A percentile compares a stretch with the other conserved stretches of the same genome.
Conservation (phyloP, 2,329 filamentous ascomycete species). For the Capronia americana region DNA sequence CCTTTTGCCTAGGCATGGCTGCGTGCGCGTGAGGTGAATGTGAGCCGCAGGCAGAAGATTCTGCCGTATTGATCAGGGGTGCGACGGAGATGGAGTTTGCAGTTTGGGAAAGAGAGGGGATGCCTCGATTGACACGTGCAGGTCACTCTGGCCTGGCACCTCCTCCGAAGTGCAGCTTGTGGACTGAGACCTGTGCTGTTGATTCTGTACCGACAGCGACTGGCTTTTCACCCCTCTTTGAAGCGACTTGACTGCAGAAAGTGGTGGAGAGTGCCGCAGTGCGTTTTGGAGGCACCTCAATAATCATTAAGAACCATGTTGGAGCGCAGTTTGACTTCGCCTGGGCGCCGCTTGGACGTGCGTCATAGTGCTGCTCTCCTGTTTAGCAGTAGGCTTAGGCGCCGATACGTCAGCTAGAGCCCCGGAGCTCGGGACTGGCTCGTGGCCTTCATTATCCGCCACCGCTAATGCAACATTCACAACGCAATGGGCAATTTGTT, state of each 20-base stretch:
- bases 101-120: constrained; percentile 25
- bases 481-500: background rate
- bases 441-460: background rate
- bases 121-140: constrained; percentile 28
- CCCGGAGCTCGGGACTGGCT: background rate
- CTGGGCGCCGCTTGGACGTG: constrained; percentile 6
- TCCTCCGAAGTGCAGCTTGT: background rate
- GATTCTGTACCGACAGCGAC: background rate
- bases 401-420: background rate
- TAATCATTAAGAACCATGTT: background rate
- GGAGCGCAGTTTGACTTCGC: constrained; percentile 12
- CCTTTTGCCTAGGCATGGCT: constrained; percentile 60
- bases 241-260: background rate
- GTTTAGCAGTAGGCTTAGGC: background rate
- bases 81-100: constrained; percentile 17
- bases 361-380: background rate
- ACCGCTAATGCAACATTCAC: constrained; percentile 20
- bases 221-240: background rate
- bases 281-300: background rate
- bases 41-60: constrained; percentile 15
- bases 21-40: constrained; percentile 1
- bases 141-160: background rate
- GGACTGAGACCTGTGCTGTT: background rate
- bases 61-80: constrained; percentile 5
- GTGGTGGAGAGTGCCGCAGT: background rate